These are phyloP conservation scores for Penicillium manginii DNA, from an alignment of 495 filamentous ascomycete species.

Conservation along the genomic window DNA sequence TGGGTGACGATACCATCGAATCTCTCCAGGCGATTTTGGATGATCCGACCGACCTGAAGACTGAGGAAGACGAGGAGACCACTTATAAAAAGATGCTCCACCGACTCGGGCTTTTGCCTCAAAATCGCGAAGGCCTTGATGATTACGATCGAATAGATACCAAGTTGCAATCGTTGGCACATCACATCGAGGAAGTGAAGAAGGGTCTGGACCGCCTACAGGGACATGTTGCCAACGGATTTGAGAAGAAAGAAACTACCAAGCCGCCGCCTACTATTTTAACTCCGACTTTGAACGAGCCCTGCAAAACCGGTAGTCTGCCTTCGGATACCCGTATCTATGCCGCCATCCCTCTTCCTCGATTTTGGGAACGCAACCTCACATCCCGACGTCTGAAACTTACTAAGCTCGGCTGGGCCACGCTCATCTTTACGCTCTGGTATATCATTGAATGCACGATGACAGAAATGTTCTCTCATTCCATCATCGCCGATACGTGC, in stretches of 20 bases:
- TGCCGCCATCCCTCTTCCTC: conserved; percentile 59
- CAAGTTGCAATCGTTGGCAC: conserved; percentile 59
- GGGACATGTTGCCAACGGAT: conserved; percentile 50
- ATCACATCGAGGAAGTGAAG: conserved; percentile 68
- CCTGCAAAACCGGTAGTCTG: conserved; percentile 34
- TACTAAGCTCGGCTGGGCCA: conserved; percentile 60
- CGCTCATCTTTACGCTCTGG: conserved; percentile 55
- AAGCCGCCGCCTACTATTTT: conserved; percentile 7
- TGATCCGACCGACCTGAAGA: conserved; percentile 39
- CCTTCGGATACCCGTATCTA: conserved; percentile 33
- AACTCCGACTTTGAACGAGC: conserved; percentile 14
- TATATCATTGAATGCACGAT: conserved; percentile 62
- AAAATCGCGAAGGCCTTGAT: conserved; percentile 44
- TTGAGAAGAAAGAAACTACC: conserved; percentile 1
- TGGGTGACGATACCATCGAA: conserved; percentile 65
- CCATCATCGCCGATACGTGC: conserved; percentile 49
- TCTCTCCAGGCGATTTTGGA: conserved; percentile 62
- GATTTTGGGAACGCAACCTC: conserved; percentile 54
- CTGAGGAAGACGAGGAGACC: conserved; percentile 41
- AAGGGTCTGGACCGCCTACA: conserved; percentile 69
- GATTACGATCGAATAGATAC: conserved; percentile 63
- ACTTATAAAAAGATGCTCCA: conserved; percentile 41
- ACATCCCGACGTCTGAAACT: conserved; percentile 47
- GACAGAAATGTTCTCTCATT: conserved; percentile 65
- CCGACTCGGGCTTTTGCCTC: conserved; percentile 37